Conservation (phyloP, 1,284 basidiomycete genomes). For the Testicularia cyperi region DNA sequence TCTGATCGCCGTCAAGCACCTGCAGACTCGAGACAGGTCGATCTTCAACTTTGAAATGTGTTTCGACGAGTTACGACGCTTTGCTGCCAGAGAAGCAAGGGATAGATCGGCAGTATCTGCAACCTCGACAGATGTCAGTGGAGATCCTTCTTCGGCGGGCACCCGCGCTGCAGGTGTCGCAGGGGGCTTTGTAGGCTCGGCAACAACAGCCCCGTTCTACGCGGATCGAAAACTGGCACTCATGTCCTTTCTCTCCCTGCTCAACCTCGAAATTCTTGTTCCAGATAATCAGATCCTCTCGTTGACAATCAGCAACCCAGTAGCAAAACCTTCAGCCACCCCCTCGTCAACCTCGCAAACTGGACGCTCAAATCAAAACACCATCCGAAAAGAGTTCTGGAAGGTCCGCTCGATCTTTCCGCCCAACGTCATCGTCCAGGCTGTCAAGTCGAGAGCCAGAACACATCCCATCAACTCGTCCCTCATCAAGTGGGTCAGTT, state of each 20-base stretch:
- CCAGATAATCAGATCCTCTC: conserved; percentile 14
- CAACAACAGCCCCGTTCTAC: conserved; percentile 11
- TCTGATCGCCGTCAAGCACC: conserved; percentile 52
- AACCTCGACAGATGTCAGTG: background rate
- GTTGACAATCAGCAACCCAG: conserved; percentile 20
- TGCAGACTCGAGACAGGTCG: conserved; percentile 41
- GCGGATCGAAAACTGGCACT: conserved; percentile 28
- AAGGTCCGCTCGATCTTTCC: conserved; percentile 23
- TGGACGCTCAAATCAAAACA: conserved; percentile 22
- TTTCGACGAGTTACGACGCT: conserved; percentile 45
- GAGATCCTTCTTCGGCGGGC: too few species aligned
- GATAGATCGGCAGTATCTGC: conserved; percentile 16
- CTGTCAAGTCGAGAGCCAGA: conserved; percentile 18
- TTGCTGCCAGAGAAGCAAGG: conserved; percentile 22
- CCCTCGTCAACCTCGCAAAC: background rate
- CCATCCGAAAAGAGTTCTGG: conserved; percentile 27
- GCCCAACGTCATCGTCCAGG: conserved; percentile 4
- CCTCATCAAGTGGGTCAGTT: conserved; percentile 30
- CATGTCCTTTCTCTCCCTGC: conserved; percentile 23
- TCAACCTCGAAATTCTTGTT: conserved; percentile 21
- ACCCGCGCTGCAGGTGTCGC: background rate
- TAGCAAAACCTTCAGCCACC: conserved; percentile 11
- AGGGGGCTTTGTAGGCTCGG: conserved; percentile 2
- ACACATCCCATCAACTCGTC: conserved; percentile 10
- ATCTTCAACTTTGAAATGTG: conserved; percentile 59